These are phyloP conservation scores for Ogataea zsoltii DNA, from an alignment of 805 yeast species.

Conservation along the genomic window DNA sequence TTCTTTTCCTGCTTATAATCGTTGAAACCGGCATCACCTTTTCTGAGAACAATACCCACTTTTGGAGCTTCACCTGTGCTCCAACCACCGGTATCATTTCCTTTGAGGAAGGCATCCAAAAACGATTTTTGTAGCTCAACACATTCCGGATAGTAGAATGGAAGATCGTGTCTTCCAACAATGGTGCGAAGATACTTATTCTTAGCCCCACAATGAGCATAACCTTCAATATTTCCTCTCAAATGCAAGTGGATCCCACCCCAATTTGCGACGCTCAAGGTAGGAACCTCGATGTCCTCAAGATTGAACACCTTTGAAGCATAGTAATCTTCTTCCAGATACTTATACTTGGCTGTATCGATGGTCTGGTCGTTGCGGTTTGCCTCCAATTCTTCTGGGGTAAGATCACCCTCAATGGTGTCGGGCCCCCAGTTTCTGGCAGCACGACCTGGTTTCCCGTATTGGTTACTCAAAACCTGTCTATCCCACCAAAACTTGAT, in stretches of 20 bases:
- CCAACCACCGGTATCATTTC: slow-evolving; percentile 9
- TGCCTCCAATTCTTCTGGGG: slow-evolving; percentile 8
- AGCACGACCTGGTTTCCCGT: slow-evolving; percentile 11
- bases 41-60: slow-evolving; percentile 10
- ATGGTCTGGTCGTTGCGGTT: slow-evolving; percentile 12
- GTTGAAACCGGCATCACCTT: slow-evolving; percentile 10
- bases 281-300: slow-evolving; percentile 14
- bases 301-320: slow-evolving; percentile 7
- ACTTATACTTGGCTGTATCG: slow-evolving; percentile 13
- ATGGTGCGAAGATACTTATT: slow-evolving; percentile 10
- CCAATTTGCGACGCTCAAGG: slow-evolving; percentile 14
- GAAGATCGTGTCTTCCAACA: slow-evolving; percentile 14
- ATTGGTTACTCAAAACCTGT: slow-evolving; percentile 11
- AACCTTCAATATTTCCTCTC: slow-evolving; percentile 14
- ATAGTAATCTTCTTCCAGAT: slow-evolving; percentile 11
- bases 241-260: slow-evolving; percentile 13
- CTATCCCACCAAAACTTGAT: slow-evolving; percentile 15
- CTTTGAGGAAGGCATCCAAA: slow-evolving; percentile 9
- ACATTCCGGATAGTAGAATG: slow-evolving; percentile 11
- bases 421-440: slow-evolving; percentile 10
- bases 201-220: slow-evolving; percentile 8
- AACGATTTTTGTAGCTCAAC: slow-evolving; percentile 11
- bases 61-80: slow-evolving; percentile 8
- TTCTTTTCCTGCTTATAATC: slow-evolving; percentile 1
- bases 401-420: slow-evolving; percentile 12